phyloP scores from a whole-genome alignment of 495 filamentous ascomycete genomes.

The Penicillium dipodomyicola region DNA sequence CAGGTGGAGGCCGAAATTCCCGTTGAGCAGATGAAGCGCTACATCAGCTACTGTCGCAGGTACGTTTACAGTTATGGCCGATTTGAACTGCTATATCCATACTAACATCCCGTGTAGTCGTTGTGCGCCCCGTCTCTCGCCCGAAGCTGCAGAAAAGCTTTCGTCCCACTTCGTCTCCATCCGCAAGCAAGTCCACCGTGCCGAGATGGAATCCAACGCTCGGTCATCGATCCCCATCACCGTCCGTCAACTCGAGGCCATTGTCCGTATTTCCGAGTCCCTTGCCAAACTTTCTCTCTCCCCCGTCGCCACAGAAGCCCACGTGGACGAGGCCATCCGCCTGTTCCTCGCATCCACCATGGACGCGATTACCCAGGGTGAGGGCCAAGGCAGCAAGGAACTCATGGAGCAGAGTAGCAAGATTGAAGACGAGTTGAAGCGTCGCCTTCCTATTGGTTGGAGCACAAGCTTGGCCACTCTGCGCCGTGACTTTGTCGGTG shows the following conservation, averaged over 20 bases:
- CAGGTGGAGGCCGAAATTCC: slow-evolving; percentile 81
- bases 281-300: slow-evolving; percentile 87
- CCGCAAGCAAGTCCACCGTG: slow-evolving; percentile 86
- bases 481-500: slow-evolving; percentile 84
- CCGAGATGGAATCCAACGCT: slow-evolving; percentile 80
- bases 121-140: slow-evolving; percentile 88
- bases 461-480: slow-evolving; percentile 85
- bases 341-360: slow-evolving; percentile 96
- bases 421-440: slow-evolving; percentile 87
- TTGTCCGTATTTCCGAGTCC: slow-evolving; percentile 94
- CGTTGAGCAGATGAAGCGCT: slow-evolving; percentile 96
- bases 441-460: slow-evolving; percentile 91
- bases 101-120: slow-evolving; percentile 56
- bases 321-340: slow-evolving; percentile 97
- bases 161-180: slow-evolving; percentile 97
- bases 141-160: slow-evolving; percentile 93
- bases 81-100: neutral
- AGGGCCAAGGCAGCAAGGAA: slow-evolving; percentile 76
- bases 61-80: slow-evolving; percentile 42
- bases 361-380: slow-evolving; percentile 93
- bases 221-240: slow-evolving; percentile 96
- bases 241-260: slow-evolving; percentile 93
- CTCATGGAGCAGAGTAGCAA: slow-evolving; percentile 84
- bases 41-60: slow-evolving; percentile 97
- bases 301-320: slow-evolving; percentile 79